Evolutionary conservation across 257 asterid genomes (phyloP).

Genomic region (Nicotiana otophora): DNA sequence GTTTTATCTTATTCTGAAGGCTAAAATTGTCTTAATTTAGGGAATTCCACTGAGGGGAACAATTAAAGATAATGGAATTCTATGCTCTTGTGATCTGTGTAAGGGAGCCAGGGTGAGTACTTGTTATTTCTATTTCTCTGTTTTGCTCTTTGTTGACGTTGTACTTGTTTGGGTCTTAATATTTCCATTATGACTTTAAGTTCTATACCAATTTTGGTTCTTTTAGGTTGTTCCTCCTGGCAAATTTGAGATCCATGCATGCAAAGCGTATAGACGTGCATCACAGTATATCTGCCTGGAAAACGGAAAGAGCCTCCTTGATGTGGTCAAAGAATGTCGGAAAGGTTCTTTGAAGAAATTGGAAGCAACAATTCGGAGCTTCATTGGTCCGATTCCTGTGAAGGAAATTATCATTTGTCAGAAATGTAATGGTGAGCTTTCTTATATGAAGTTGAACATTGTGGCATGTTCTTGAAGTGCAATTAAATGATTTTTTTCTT

Average conservation of each 20-base stretch:
- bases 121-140: conserved; percentile 8
- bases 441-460: not conserved
- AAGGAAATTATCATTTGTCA: conserved; percentile 67
- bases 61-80: conserved; percentile 75
- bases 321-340: conserved; percentile 88
- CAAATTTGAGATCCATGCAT: conserved; percentile 93
- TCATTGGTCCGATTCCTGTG: conserved; percentile 75
- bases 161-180: not conserved
- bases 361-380: conserved; percentile 67
- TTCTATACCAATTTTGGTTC: conserved; percentile 6
- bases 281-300: conserved; percentile 89
- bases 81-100: conserved; percentile 86
- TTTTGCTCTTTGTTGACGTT: conserved; percentile 5
- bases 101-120: conserved; percentile 62
- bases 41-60: conserved; percentile 60
- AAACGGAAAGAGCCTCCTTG: conserved; percentile 91
- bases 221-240: conserved; percentile 81
- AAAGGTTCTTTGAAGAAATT: conserved; percentile 59
- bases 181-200: not conserved
- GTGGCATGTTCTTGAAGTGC: conserved; percentile 12
- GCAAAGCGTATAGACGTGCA: conserved; percentile 91
- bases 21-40: conserved; percentile 1
- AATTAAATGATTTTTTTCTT: conserved; percentile 9
- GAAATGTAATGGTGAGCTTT: conserved; percentile 64
- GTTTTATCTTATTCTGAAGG: not conserved